Base-by-base conservation (phyloP, 768 basidiomycete species). In the Rhizopogon vulgaris region DNA sequence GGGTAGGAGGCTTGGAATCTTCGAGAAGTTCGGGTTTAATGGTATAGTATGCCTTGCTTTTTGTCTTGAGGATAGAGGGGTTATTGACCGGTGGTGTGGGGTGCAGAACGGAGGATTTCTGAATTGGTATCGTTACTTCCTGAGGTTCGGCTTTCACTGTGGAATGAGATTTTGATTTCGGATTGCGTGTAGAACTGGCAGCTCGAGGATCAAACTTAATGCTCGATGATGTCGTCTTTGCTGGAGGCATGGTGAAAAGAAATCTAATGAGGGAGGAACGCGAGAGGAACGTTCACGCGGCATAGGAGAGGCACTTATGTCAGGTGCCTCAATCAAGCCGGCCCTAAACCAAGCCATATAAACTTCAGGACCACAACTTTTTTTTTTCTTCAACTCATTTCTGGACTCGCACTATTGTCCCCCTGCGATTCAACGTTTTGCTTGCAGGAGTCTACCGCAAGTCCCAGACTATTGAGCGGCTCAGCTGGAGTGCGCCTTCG, bases 331-430 rank as follows among this genome's bases (percentile, higher is more conserved):
- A 22, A 22, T 30, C 1, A 2, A 15, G 14, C 45, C 45, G 32
- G 45, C 45, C 45, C 45, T 46, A 46, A 46, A 46, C 32, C 14
- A 34, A 9, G 1, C 18, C 32, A 22, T 32, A 46, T 46, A 46
- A 34, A 32, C 32, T 12, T 45, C 6, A 22, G 22, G 22, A 22
- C 22, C 22, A 22, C 22, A 1, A 3, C 22, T 22, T 22, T 22
- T 22, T 38, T 51, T 53, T 50, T 46, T 22, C 28, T 50, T 8
- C 46, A 62, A 61, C 65, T 67, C 63, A 67, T 67, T 63, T 48
- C 18, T 27, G 67, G 66, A 67, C 66, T 63, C 55, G 67, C 67
- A 69, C 65, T 67, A 69, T 68, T 68, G 66, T 68, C 66, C 66
- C 62, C 67, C 63, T 68, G 67, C 60, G 53, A 38, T 55, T 4